Evolutionary conservation across 1,284 basidiomycete species (phyloP).

Genomic region (Ceratobasidium sp.): DNA sequence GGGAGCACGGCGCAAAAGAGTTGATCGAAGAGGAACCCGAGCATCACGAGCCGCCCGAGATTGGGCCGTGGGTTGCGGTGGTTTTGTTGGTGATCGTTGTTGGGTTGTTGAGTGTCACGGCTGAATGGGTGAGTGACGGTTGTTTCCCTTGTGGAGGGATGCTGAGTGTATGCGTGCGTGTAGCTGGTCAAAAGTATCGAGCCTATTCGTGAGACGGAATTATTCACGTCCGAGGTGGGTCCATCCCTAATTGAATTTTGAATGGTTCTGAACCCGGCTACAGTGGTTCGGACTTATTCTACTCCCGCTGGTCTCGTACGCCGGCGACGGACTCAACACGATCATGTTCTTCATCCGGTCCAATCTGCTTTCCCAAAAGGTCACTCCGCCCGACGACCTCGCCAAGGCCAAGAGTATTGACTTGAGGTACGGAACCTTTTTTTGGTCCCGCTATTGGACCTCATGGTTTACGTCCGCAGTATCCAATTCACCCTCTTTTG

Average conservation of each 20-base stretch:
- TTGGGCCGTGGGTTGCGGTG: slow-evolving; percentile 41
- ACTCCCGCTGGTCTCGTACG: slow-evolving; percentile 40
- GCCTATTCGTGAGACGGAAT: slow-evolving; percentile 31
- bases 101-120: slow-evolving; percentile 25
- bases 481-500: slow-evolving; percentile 46
- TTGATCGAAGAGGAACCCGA: slow-evolving; percentile 20
- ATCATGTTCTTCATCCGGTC: slow-evolving; percentile 42
- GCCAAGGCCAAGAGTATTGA: slow-evolving; percentile 45
- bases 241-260: background rate
- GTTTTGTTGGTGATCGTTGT: slow-evolving; percentile 25
- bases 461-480: slow-evolving; percentile 38
- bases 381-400: slow-evolving; percentile 28
- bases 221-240: slow-evolving; percentile 50
- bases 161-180: too few species aligned
- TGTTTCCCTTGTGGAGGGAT: too few species aligned
- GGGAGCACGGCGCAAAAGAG: slow-evolving; percentile 17
- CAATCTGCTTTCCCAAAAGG: slow-evolving; percentile 28
- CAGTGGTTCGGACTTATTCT: slow-evolving; percentile 49
- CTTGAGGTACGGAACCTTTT: slow-evolving; percentile 40
- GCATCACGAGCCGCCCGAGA: slow-evolving; percentile 49
- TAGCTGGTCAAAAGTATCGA: slow-evolving; percentile 33
- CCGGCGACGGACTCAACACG: slow-evolving; percentile 36
- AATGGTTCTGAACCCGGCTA: slow-evolving; percentile 74
- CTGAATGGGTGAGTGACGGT: slow-evolving; percentile 54
- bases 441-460: slow-evolving; percentile 38